A percentile compares a stretch with the other conserved stretches of the same genome.
Conservation (phyloP, 805 yeast genomes). For the Candida loeiensis region DNA sequence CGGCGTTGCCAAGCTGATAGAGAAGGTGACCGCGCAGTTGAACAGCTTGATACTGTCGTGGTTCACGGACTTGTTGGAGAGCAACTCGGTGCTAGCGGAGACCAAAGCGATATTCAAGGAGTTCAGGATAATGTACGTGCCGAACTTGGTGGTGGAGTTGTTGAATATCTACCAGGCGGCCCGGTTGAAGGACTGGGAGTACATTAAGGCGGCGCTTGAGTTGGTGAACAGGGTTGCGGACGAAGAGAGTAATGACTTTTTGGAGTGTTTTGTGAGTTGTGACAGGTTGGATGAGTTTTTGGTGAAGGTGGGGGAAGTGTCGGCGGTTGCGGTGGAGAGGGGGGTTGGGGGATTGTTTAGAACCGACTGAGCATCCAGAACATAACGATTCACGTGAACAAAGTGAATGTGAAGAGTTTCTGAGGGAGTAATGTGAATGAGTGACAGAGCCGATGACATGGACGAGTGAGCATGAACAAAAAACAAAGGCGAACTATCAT, state of each 20-base stretch:
- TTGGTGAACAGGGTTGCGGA: constrained; percentile 65
- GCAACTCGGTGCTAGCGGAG: constrained; percentile 8
- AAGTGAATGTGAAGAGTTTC: too few species aligned
- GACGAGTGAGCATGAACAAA: too few species aligned
- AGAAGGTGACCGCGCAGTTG: constrained; percentile 30
- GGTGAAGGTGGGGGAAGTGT: constrained; percentile 50
- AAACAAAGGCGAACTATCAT: too few species aligned
- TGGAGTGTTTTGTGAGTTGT: constrained; percentile 55
- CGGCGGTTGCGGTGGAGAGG: constrained; percentile 46
- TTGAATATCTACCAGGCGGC: constrained; percentile 48
- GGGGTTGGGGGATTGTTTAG: constrained; percentile 48
- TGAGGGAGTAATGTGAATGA: too few species aligned
- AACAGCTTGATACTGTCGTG: constrained; percentile 28
- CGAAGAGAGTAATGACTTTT: constrained; percentile 55
- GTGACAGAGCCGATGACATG: too few species aligned
- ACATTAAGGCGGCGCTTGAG: constrained; percentile 54
- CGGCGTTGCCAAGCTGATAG: constrained; percentile 35
- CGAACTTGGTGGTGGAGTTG: constrained; percentile 65
- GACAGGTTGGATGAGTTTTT: constrained; percentile 56
- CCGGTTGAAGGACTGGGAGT: constrained; percentile 37
- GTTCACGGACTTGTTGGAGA: constrained; percentile 32
- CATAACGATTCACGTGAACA: too few species aligned
- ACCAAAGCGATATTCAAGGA: constrained; percentile 46
- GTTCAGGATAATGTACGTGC: constrained; percentile 67
- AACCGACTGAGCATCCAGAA: too few species aligned